Conservation (phyloP, 352 stramenopile genomes). For the Phytophthora colocasiae region DNA sequence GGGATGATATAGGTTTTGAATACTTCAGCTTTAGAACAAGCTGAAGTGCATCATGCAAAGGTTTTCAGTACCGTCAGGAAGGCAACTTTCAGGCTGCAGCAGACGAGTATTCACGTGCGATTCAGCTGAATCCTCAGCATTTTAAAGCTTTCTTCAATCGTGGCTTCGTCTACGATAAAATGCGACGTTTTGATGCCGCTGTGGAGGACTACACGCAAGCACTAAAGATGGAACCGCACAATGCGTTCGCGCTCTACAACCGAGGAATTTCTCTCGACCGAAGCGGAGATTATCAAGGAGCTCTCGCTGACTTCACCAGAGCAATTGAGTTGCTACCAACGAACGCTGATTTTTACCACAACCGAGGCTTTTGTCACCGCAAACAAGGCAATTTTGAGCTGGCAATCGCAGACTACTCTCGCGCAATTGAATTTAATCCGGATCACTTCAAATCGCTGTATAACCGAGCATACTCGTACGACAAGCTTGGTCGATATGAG, state of each 20-base stretch:
- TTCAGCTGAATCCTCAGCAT: constrained; percentile 74
- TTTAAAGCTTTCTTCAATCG: constrained; percentile 93
- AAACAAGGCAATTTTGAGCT: constrained; percentile 83
- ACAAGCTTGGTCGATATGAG: constrained; percentile 76
- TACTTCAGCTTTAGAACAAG: constrained; percentile 29
- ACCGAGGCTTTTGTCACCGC: constrained; percentile 84
- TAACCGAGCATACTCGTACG: constrained; percentile 88
- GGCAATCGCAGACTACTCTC: constrained; percentile 83
- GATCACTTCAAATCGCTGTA: constrained; percentile 91
- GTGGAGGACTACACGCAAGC: constrained; percentile 82
- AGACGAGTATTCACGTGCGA: constrained; percentile 79
- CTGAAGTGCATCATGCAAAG: constrained; percentile 67
- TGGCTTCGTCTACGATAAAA: constrained; percentile 87
- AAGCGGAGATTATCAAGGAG: constrained; percentile 83
- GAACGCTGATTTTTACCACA: constrained; percentile 88
- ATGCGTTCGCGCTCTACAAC: constrained; percentile 87
- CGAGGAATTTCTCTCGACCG: constrained; percentile 86
- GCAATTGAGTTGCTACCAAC: constrained; percentile 79
- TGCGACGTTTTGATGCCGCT: constrained; percentile 74
- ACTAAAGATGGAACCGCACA: constrained; percentile 70
- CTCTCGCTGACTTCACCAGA: constrained; percentile 81
- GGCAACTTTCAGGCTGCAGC: constrained; percentile 84
- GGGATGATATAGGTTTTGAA: not conserved
- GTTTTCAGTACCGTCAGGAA: constrained; percentile 80
- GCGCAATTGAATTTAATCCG: constrained; percentile 71